Conservation (phyloP, 2,329 filamentous ascomycete species). For the Tolypocladium amazonense region DNA sequence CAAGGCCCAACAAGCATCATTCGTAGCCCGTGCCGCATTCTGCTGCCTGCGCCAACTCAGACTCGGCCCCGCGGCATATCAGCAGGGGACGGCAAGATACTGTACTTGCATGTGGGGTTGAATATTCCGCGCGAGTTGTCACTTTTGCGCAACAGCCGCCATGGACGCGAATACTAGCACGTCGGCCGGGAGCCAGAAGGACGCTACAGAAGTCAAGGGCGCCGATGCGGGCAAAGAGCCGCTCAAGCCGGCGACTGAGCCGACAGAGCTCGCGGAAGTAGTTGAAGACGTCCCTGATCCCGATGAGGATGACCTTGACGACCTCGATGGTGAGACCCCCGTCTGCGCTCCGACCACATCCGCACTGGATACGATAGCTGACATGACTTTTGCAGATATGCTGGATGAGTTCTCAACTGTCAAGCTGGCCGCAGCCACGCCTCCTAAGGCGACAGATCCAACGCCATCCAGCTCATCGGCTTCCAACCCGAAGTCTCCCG, state of each 20-base stretch:
- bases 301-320: conserved; percentile 85
- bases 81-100: background rate
- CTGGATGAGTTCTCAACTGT: conserved; percentile 78
- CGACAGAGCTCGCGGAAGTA: conserved; percentile 8
- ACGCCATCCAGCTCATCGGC: conserved; percentile 15
- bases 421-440: conserved; percentile 30
- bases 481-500: conserved; percentile 22
- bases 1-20: background rate
- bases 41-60: background rate
- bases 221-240: background rate
- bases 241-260: background rate
- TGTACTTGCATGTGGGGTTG: conserved; percentile 7
- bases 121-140: background rate
- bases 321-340: conserved; percentile 62
- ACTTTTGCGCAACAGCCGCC: conserved; percentile 6
- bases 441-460: conserved; percentile 11
- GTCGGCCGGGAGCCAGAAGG: conserved; percentile 11
- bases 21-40: background rate
- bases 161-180: conserved; percentile 10
- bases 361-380: background rate
- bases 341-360: background rate
- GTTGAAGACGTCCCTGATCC: conserved; percentile 65
- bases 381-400: conserved; percentile 51
- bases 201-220: conserved; percentile 9
- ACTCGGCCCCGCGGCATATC: background rate